Evolutionary conservation across 176 grass and related monocot genomes (phyloP).

Genomic region (Cocos nucifera): DNA sequence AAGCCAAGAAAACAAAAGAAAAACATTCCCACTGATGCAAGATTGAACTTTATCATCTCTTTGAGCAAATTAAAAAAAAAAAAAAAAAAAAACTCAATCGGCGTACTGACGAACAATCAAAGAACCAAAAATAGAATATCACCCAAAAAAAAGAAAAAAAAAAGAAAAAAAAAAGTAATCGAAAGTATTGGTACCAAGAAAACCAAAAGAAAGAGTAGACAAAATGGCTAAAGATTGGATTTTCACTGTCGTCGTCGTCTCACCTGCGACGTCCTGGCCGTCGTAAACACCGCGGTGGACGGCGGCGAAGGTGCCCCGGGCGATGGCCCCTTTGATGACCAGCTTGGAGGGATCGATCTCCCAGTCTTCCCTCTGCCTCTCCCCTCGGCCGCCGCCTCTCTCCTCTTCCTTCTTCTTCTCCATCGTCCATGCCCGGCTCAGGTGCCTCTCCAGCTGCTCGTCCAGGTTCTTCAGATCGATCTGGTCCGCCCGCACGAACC

Average conservation of each 20-base stretch:
- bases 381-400: conserved; percentile 3
- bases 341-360: conserved; percentile 87
- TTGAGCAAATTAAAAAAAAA: too few species aligned
- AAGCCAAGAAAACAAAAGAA: too few species aligned
- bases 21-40: too few species aligned
- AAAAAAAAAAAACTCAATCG: too few species aligned
- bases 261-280: conserved; percentile 97
- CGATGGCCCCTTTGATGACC: conserved; percentile 82
- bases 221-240: background rate
- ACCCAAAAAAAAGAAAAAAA: too few species aligned
- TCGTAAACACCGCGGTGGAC: conserved; percentile 97
- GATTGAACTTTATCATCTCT: too few species aligned
- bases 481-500: conserved; percentile 63
- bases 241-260: background rate
- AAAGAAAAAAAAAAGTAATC: too few species aligned
- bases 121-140: too few species aligned
- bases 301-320: conserved; percentile 90
- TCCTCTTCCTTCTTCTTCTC: conserved; percentile 85
- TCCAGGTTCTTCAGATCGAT: conserved; percentile 80
- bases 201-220: background rate
- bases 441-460: conserved; percentile 91
- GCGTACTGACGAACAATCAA: too few species aligned
- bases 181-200: too few species aligned
- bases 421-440: conserved; percentile 70
- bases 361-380: conserved; percentile 63